phyloP scores from a whole-genome alignment of 139 green algal species.

The Chlamydomonas sphaeroides region DNA sequence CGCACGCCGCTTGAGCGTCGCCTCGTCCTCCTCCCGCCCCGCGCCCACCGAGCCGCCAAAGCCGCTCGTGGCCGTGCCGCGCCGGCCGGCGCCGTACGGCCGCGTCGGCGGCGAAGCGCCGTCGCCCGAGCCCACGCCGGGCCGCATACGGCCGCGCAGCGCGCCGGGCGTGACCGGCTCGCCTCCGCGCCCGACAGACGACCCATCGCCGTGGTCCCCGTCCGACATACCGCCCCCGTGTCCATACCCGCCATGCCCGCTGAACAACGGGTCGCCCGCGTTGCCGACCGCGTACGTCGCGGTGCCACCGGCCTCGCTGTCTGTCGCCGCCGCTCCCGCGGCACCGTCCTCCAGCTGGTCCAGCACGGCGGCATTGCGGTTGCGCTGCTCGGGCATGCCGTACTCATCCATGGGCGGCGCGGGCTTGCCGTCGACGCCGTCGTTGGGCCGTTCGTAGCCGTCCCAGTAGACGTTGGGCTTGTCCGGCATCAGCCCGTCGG shows the following conservation, averaged over 20 bases:
- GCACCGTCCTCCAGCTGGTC: neutral
- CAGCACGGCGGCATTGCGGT: neutral
- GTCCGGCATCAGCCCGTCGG: neutral
- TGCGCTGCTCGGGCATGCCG: neutral
- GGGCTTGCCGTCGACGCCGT: neutral
- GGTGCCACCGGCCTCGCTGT: too few species aligned
- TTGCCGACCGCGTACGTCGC: too few species aligned
- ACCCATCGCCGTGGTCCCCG: too few species aligned
- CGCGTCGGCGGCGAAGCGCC: neutral
- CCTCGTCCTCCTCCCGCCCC: slow-evolving; percentile 20
- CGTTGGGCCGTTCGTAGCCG: neutral
- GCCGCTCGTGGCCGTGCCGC: neutral
- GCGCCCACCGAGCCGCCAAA: too few species aligned
- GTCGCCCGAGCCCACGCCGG: neutral
- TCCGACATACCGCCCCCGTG: too few species aligned
- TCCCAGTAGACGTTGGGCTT: slow-evolving; percentile 13
- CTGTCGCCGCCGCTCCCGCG: too few species aligned
- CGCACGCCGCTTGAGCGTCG: neutral
- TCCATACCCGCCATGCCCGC: too few species aligned
- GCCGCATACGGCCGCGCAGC: neutral
- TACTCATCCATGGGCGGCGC: neutral
- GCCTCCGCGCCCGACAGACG: neutral
- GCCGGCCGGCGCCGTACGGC: neutral
- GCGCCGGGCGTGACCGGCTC: too few species aligned
- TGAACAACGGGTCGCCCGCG: too few species aligned